Base-by-base conservation (phyloP, 768 basidiomycete genomes). In the Chalciporus sphaerocephalus region DNA sequence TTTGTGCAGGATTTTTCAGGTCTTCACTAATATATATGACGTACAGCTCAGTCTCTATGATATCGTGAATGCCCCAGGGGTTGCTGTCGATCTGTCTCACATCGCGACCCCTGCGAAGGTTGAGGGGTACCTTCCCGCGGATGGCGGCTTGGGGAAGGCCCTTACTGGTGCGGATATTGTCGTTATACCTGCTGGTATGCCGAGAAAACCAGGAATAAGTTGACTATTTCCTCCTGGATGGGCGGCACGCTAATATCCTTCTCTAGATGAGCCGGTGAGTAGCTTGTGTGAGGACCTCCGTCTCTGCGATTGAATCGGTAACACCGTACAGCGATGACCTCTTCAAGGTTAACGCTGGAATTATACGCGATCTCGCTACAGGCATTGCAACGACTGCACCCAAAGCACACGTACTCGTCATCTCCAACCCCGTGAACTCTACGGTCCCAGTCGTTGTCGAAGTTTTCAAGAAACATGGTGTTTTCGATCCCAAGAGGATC, bases 391-490 rank as follows among this genome's bases (percentile, higher is more conserved):
- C 78, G 13, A 63, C 70, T 39, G 80, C 81, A 34, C 95, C 95
- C 48, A 93, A 92, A 62, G 96, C 96, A 17, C 86, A 87, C 58
- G 81, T 98, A 36, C 81, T 93, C 39, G 93, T 99, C 55, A 98
- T 99, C 68, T 95, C 96, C 57, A 99, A 99, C 76, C 96, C 96
- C 24, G 95, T 99, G 64, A 98, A 99, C 80, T 97, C 95, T 34
- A 97, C 96, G 30, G 95, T 98, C 30, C 96, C 96, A 38, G 91
- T 99, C 61, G 92, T 92, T 37, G 92, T 82, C 13, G 95, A 98
- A 69, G 86, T 95, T 28, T 81, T 94, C 74, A 99, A 95, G 81
- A 85, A 91, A 69, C 79, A 86, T 53, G 85, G 83, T 36, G 87
- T 91, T 22, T 98, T 87, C 64, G 83, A 99, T 67, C 87, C 92